Conservation (phyloP, 1,284 basidiomycete genomes). For the Pisolithus thermaeus region DNA sequence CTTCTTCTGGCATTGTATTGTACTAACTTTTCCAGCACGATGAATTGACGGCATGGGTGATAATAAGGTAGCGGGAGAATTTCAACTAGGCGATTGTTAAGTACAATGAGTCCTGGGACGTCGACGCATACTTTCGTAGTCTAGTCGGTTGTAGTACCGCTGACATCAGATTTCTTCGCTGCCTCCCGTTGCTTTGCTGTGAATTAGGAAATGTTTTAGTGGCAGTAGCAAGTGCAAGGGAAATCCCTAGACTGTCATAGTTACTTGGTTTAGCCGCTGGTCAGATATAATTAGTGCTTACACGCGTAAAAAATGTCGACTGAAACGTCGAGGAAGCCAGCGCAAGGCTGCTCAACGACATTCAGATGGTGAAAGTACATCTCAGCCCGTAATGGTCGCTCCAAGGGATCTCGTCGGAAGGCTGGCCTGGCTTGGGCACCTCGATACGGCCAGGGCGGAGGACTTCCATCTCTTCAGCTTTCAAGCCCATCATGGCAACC, state of each 20-base stretch:
- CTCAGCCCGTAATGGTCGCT: slow-evolving; percentile 34
- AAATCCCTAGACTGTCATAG: too few relatives aligned
- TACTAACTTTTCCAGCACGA: slow-evolving; percentile 21
- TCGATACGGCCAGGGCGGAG: slow-evolving; percentile 31
- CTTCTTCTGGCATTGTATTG: slow-evolving; percentile 6
- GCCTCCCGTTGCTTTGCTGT: too few relatives aligned
- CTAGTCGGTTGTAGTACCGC: slow-evolving; percentile 6
- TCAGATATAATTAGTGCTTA: too few relatives aligned
- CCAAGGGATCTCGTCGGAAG: slow-evolving; percentile 22
- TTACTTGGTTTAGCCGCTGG: too few relatives aligned
- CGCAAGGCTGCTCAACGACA: not conserved
- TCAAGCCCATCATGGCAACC: slow-evolving; percentile 33
- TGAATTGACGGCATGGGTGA: slow-evolving; percentile 1
- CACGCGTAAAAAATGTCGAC: too few relatives aligned
- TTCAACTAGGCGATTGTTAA: not conserved
- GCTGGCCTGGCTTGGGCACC: slow-evolving; percentile 25
- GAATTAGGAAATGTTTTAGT: too few relatives aligned
- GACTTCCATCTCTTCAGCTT: slow-evolving; percentile 31
- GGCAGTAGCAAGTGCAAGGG: too few relatives aligned
- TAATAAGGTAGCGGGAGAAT: not conserved
- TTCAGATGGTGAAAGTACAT: slow-evolving; percentile 21
- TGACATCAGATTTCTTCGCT: slow-evolving; percentile 4
- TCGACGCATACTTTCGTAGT: not conserved
- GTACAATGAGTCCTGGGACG: not conserved
- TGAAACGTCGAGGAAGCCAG: too few relatives aligned